These are phyloP conservation scores for Xenosphaeropsis pyriputrescens DNA, from an alignment of 2,329 filamentous ascomycete species.

Conservation along the genomic window DNA sequence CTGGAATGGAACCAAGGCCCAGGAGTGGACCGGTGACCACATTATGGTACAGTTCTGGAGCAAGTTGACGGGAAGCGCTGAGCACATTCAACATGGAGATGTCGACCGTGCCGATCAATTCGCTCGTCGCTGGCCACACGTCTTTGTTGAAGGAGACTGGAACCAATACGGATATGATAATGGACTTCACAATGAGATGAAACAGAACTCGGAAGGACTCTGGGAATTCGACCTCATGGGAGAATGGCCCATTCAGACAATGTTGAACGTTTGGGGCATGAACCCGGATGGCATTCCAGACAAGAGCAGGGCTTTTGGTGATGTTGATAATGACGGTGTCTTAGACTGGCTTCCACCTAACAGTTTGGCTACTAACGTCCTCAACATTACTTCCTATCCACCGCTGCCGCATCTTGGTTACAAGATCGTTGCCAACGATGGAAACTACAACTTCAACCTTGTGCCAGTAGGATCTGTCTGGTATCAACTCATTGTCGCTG, in stretches of 20 bases:
- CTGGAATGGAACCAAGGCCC: constrained; percentile 40
- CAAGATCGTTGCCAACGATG: constrained; percentile 37
- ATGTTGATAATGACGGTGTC: constrained; percentile 42
- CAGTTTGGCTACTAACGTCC: constrained; percentile 33
- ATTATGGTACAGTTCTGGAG: constrained; percentile 50
- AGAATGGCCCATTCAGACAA: constrained; percentile 28
- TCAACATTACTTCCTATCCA: constrained; percentile 42
- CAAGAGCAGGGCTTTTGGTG: constrained; percentile 42
- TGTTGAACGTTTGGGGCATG: constrained; percentile 32
- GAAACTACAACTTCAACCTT: constrained; percentile 32
- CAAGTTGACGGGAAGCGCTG: constrained; percentile 38
- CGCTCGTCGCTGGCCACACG: constrained; percentile 40
- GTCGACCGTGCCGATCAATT: constrained; percentile 30
- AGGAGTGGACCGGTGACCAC: constrained; percentile 46
- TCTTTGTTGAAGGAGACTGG: constrained; percentile 45
- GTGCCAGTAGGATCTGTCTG: constrained; percentile 35
- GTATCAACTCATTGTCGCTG: constrained; percentile 34
- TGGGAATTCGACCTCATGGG: constrained; percentile 49
- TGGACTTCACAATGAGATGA: constrained; percentile 37
- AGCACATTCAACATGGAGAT: constrained; percentile 45
- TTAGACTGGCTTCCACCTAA: constrained; percentile 46
- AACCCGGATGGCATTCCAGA: constrained; percentile 48
- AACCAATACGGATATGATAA: constrained; percentile 50
- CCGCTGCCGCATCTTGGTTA: constrained; percentile 38
- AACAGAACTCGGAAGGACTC: constrained; percentile 28